Percentiles rank a stretch among this genome's conserved stretches.
phyloP scores from a whole-genome alignment of 139 green algal species.

The Nannochloris sp. region DNA sequence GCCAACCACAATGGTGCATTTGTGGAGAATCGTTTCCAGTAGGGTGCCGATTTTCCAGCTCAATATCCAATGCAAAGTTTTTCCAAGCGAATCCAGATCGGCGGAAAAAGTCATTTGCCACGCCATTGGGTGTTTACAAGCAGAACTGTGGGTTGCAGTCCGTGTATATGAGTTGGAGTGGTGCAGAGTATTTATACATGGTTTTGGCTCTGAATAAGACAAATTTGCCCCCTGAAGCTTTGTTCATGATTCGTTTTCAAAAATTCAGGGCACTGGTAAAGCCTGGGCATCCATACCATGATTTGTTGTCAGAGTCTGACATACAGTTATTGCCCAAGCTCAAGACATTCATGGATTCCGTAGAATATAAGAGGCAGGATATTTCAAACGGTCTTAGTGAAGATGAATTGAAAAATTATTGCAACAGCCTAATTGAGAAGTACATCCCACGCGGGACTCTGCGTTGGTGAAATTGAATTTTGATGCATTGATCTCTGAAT shows the following conservation, averaged over 20 bases:
- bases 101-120: conserved; percentile 44
- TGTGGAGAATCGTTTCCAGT: conserved; percentile 78
- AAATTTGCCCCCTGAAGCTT: conserved; percentile 54
- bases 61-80: conserved; percentile 45
- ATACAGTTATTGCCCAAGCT: conserved; percentile 57
- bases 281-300: conserved; percentile 44
- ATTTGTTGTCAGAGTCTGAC: conserved; percentile 54
- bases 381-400: conserved; percentile 3
- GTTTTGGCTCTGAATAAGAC: conserved; percentile 53
- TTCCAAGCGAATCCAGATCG: conserved; percentile 69
- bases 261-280: conserved; percentile 36
- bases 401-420: conserved; percentile 44
- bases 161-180: conserved; percentile 59
- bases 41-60: conserved; percentile 65
- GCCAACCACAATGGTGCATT: conserved; percentile 75
- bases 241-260: conserved; percentile 63
- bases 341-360: conserved; percentile 53
- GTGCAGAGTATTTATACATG: conserved; percentile 77
- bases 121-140: conserved; percentile 49
- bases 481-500: conserved; percentile 1
- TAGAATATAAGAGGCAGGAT: conserved; percentile 23
- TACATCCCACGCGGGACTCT: conserved; percentile 49
- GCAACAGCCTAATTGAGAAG: conserved; percentile 52
- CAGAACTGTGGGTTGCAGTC: conserved; percentile 30
- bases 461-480: conserved; percentile 29